Percentiles rank a stretch among this genome's conserved stretches.
Conservation (phyloP, 192 early-diverging fungal species). For the Mortierella alpina region DNA sequence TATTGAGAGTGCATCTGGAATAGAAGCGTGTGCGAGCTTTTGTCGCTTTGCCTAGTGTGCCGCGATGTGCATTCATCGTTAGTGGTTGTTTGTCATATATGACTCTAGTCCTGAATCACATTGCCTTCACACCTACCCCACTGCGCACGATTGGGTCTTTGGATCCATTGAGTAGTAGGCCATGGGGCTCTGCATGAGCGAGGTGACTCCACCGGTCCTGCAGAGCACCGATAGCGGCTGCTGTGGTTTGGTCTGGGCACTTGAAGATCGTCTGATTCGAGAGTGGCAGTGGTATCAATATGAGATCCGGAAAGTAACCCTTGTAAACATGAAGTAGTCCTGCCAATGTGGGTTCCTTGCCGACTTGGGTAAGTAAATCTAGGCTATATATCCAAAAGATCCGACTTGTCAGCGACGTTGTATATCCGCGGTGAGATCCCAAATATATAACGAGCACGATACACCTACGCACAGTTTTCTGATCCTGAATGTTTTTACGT, state of each 20-base stretch:
- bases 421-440: not conserved
- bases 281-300: slow-evolving; percentile 39
- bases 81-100: not conserved
- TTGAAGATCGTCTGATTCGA: slow-evolving; percentile 54
- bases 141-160: slow-evolving; percentile 27
- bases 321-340: slow-evolving; percentile 63
- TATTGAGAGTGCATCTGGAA: slow-evolving; percentile 45
- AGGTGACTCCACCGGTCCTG: slow-evolving; percentile 51
- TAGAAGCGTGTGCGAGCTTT: slow-evolving; percentile 49
- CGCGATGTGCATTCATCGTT: not conserved
- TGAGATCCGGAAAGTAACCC: slow-evolving; percentile 57
- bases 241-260: slow-evolving; percentile 52
- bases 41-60: slow-evolving; percentile 46
- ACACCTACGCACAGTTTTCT: slow-evolving; percentile 55
- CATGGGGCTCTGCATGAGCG: not conserved
- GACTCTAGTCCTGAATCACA: too few species aligned
- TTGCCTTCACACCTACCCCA: slow-evolving; percentile 8
- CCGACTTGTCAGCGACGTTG: not conserved
- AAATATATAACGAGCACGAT: too few species aligned
- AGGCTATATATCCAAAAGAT: slow-evolving; percentile 38
- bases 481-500: slow-evolving; percentile 64
- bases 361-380: slow-evolving; percentile 44
- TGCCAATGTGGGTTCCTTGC: slow-evolving; percentile 53
- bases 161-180: slow-evolving; percentile 20
- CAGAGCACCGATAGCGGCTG: slow-evolving; percentile 32